A percentile compares a stretch with the other conserved stretches of the same genome.
Conservation (phyloP, 768 basidiomycete genomes). For the Cystofilobasidium ferigula region DNA sequence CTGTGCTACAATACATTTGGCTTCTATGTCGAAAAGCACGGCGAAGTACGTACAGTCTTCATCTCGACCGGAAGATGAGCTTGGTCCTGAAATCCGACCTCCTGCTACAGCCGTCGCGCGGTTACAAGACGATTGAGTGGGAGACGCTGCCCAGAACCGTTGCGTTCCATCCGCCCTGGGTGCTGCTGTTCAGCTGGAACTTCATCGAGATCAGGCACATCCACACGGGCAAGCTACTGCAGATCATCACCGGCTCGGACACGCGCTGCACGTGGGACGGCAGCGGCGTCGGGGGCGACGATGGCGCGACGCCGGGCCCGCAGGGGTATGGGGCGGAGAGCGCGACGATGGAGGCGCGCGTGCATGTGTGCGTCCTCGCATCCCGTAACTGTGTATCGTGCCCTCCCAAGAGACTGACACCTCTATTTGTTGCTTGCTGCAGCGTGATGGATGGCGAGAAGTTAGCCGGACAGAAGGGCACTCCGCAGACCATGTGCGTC, state of each 20-base stretch:
- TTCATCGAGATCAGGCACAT: slow-evolving; percentile 82
- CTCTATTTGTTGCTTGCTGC: neutral
- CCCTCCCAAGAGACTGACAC: neutral
- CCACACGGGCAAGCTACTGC: slow-evolving; percentile 36
- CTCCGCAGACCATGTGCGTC: slow-evolving; percentile 16
- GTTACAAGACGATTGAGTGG: slow-evolving; percentile 71
- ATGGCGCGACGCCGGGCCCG: slow-evolving; percentile 11
- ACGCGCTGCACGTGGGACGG: slow-evolving; percentile 86
- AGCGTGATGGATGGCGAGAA: slow-evolving; percentile 20
- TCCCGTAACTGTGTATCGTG: neutral
- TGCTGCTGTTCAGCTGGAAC: slow-evolving; percentile 73
- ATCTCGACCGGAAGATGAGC: neutral
- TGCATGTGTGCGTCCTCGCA: slow-evolving; percentile 8
- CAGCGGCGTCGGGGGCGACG: slow-evolving; percentile 9
- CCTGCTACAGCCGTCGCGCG: slow-evolving; percentile 48
- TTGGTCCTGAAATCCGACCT: neutral
- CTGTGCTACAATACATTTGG: slow-evolving; percentile 88
- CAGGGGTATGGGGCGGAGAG: slow-evolving; percentile 20
- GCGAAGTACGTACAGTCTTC: slow-evolving; percentile 47
- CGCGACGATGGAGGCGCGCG: slow-evolving; percentile 18
- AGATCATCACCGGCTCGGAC: slow-evolving; percentile 52
- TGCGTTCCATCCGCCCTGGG: slow-evolving; percentile 66
- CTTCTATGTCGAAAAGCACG: slow-evolving; percentile 80
- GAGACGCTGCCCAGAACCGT: slow-evolving; percentile 82
- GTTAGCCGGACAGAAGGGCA: slow-evolving; percentile 13